Evolutionary conservation across 108 stramenopile genomes (phyloP), one percentile per base, ranked within the genome.

Genomic region (Mayamaea pseudoterrestris): DNA sequence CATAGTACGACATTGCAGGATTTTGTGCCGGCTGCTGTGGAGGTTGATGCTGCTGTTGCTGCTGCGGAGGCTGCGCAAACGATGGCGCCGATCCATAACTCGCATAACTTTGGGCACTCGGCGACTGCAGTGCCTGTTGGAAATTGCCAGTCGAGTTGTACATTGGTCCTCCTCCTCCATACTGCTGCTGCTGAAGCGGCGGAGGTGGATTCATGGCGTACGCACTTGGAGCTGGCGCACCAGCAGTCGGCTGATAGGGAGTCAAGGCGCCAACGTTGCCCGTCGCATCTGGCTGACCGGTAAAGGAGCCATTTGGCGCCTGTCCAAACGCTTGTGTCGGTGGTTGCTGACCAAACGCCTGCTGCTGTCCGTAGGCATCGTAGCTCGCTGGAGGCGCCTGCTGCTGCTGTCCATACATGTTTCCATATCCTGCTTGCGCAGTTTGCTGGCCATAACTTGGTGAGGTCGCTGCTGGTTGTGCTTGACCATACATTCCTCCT

Each of bases 31-130:
- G n/a, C n/a, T n/a, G n/a, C n/a, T n/a, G n/a, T n/a, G n/a, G n/a
- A n/a, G n/a, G n/a, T n/a, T n/a, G n/a, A 34, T 34, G 9, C 12
- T 34, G 32, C 8, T 12, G 9, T 34, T 8, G 32, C 32, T 8
- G 32, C 12, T 34, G 48, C 2, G 73, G 73, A 23, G 73, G 73
- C 32, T 61, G 66, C 4, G 73, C 73, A 59, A 74, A 74, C 46
- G 73, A 52, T n/a, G 73, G 73, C 22, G 73, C 68, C 20, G 73
- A 74, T 23, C 73, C 73, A 42, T 69, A 74, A 44, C 69, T 70
- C 20, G 53, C 57, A 13, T 29, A 13, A 36, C 30, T 25, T 27
- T 27, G 27, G 17, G 27, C 11, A 6, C n/a, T 47, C 37, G 35
- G 12, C 27, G 32, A 12, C 32, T 34, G 32, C 32, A 12, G 32